Percentiles rank a stretch among this genome's conserved stretches.
Conservation (phyloP, 768 basidiomycete genomes). For the Naganishia kalamii region DNA sequence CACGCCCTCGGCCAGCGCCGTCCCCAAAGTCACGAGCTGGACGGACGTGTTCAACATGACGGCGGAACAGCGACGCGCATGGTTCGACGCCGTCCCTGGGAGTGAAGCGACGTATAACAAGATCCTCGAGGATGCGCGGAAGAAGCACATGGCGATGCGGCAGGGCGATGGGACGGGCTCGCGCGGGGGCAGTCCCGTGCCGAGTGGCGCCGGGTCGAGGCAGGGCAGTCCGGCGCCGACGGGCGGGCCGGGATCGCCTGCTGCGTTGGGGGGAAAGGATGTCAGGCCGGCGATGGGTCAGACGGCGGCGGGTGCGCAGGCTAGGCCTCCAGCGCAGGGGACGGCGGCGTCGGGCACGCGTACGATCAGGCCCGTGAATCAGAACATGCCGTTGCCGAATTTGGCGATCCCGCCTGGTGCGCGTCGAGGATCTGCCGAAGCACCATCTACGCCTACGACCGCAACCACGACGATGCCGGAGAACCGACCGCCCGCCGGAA, state of each 20-base stretch:
- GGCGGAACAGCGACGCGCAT: constrained; percentile 1
- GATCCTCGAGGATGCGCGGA: constrained; percentile 12
- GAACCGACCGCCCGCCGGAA: constrained; percentile 8
- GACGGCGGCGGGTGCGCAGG: neutral
- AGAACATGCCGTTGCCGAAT: constrained; percentile 6
- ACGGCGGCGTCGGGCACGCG: constrained; percentile 1
- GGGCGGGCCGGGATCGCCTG: constrained; percentile 3
- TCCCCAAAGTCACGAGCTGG: constrained; percentile 14
- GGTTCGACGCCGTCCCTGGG: constrained; percentile 7
- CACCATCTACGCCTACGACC: neutral
- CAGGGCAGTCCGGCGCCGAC: constrained; percentile 8
- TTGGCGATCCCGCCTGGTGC: constrained; percentile 3
- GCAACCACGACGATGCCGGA: neutral
- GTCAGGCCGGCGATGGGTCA: neutral
- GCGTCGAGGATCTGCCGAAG: neutral
- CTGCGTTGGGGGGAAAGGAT: neutral
- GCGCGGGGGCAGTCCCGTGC: neutral
- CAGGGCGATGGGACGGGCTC: constrained; percentile 8
- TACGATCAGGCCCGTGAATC: constrained; percentile 2
- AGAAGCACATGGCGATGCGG: constrained; percentile 15
- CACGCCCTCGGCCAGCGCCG: neutral
- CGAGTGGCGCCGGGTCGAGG: neutral
- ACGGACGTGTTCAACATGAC: constrained; percentile 16
- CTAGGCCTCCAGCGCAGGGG: neutral
- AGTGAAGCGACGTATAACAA: constrained; percentile 15